Evolutionary conservation across 805 yeast species (phyloP), one percentile per base, ranked within the genome.

Genomic region (Saccharomycopsis microspora): DNA sequence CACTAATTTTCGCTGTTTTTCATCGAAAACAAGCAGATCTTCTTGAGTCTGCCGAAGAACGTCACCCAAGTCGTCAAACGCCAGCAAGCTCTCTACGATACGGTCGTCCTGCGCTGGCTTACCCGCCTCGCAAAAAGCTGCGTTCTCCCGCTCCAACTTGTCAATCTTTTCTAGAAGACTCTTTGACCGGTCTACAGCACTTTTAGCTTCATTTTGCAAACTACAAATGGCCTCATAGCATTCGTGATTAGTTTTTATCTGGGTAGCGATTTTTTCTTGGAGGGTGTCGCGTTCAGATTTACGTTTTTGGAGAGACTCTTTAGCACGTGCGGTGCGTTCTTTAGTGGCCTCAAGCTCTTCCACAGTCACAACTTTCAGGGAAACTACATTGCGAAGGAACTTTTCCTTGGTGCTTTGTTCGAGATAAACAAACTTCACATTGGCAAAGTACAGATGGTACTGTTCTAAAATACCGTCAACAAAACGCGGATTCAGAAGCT

Each of bases 351-450:
- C 53, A 1, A 52, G 34, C 32, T 52, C 50, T 7, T 47, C 39
- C n/a, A 46, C 19, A 9, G 45, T 44, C 19, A 52, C 49, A 35
- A 49, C 50, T n/a, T 39, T 39, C 10, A 53, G 47, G 38, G 41
- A 41, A 28, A 49, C 46, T 7, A 52, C 32, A 19, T 52, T 46
- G 4, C 47, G 32, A 7, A 52, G 36, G 34, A 52, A 52, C 38
- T 52, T 52, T 32, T 50, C 53, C 32, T 52, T 52, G 27, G 53
- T 43, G 28, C 39, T 46, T 30, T 52, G 55, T 33, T 52, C 55
- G 32, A 52, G 36, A 32, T 52, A 52, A 4, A 51, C 49, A 37
- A 52, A 52, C 39, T 52, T 52, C 3, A 52, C 32, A 39, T 52
- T 52, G 7, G 51, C 42, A 38, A 52, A 52, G 33, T 41, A 47